These are phyloP conservation scores for Botrytis porri DNA, from an alignment of 2,329 filamentous ascomycete species.

Conservation along the genomic window DNA sequence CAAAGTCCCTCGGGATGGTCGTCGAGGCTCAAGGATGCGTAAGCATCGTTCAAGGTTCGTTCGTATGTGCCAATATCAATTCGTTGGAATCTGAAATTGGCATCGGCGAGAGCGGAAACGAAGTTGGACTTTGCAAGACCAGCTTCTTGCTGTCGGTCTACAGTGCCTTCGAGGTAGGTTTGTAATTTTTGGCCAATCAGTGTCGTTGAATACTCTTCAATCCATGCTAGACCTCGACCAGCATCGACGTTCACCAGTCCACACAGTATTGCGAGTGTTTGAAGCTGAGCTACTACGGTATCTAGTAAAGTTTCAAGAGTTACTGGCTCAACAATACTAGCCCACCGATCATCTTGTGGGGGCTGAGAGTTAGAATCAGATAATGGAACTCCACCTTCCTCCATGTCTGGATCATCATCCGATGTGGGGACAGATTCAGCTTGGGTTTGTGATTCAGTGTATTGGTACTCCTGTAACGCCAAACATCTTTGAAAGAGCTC, in stretches of 20 bases:
- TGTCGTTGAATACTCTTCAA: slow-evolving; percentile 53
- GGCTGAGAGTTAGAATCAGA: slow-evolving; percentile 15
- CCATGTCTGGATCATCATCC: slow-evolving; percentile 37
- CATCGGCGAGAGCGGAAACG: slow-evolving; percentile 52
- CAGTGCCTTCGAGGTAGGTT: slow-evolving; percentile 44
- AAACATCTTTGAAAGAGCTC: slow-evolving; percentile 58
- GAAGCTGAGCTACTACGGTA: slow-evolving; percentile 63
- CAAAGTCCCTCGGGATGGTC: slow-evolving; percentile 46
- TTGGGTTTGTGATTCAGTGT: slow-evolving; percentile 43
- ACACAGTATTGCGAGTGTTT: slow-evolving; percentile 43
- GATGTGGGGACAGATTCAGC: slow-evolving; percentile 25
- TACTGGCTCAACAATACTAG: slow-evolving; percentile 63
- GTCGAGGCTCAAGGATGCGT: slow-evolving; percentile 17
- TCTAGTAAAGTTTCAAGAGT: slow-evolving; percentile 64
- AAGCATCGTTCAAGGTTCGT: slow-evolving; percentile 34
- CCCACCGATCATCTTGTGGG: slow-evolving; percentile 38
- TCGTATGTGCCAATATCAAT: slow-evolving; percentile 54
- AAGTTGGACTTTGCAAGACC: slow-evolving; percentile 54
- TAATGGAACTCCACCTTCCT: slow-evolving; percentile 38
- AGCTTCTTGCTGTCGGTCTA: slow-evolving; percentile 49
- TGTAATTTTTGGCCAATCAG: slow-evolving; percentile 54
- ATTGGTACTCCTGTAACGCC: slow-evolving; percentile 49
- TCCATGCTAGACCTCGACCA: slow-evolving; percentile 49
- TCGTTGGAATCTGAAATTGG: slow-evolving; percentile 51
- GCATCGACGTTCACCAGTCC: slow-evolving; percentile 40